A percentile compares a stretch with the other conserved stretches of the same genome.
These are phyloP conservation scores for Aleurites moluccanus DNA, from an alignment of 441 rosid species.

Conservation along the genomic window DNA sequence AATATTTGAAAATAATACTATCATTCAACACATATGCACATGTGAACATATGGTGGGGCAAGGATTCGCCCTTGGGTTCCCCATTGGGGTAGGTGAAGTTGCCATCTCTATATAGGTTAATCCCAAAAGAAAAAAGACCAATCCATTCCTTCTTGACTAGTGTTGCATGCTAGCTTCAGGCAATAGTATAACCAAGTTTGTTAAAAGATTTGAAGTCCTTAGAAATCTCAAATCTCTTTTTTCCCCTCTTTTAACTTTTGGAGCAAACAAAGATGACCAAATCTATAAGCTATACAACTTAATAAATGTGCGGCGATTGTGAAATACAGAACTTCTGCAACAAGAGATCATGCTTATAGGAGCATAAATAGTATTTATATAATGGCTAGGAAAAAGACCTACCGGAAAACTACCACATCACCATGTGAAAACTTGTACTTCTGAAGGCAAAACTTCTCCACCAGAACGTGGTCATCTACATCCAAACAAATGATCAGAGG, in stretches of 20 bases:
- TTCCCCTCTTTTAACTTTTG: not conserved
- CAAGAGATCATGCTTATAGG: not conserved
- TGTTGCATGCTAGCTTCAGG: not conserved
- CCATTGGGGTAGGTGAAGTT: no score
- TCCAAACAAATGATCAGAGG: slow-evolving; percentile 19
- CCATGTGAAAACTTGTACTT: slow-evolving; percentile 75
- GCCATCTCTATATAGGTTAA: no score
- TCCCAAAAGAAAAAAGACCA: not conserved
- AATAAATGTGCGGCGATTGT: not conserved
- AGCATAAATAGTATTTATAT: slow-evolving; percentile 2
- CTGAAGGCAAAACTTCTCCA: slow-evolving; percentile 70
- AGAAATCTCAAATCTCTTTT: not conserved
- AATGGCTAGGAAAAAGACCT: slow-evolving; percentile 18
- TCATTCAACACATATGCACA: no score
- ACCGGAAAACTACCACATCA: slow-evolving; percentile 77
- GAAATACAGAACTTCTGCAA: not conserved
- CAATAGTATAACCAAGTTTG: not conserved
- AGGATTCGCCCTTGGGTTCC: no score
- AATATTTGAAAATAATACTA: no score
- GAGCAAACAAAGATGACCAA: not conserved
- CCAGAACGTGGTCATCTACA: slow-evolving; percentile 69
- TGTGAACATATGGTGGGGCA: no score
- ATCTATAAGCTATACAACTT: not conserved
- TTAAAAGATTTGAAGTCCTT: not conserved
- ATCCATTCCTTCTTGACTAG: not conserved